Evolutionary conservation across 1,284 basidiomycete species (phyloP).

Genomic region (Fomitopsis pinicola): DNA sequence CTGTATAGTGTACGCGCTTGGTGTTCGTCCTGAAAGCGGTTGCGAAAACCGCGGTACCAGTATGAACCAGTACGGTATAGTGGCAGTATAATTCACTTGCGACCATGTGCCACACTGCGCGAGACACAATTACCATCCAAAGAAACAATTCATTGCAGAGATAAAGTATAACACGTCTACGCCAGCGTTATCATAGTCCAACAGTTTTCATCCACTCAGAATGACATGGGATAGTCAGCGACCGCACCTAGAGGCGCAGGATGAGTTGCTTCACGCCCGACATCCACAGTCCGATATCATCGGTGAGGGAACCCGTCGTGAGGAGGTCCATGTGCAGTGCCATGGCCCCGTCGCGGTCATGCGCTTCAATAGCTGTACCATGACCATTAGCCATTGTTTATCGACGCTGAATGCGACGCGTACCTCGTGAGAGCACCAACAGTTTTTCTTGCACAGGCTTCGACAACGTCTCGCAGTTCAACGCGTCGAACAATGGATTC

Average conservation of each 20-base stretch:
- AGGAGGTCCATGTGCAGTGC: conserved; percentile 79
- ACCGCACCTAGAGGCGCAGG: conserved; percentile 41
- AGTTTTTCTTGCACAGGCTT: conserved; percentile 67
- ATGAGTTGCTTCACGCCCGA: conserved; percentile 83
- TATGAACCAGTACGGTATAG: too few relatives aligned
- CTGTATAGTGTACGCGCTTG: too few relatives aligned
- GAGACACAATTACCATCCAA: not conserved
- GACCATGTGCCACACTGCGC: too few relatives aligned
- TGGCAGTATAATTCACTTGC: too few relatives aligned
- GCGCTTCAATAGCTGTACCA: conserved; percentile 63
- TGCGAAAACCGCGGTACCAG: too few relatives aligned
- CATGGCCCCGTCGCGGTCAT: conserved; percentile 67
- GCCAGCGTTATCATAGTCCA: not conserved
- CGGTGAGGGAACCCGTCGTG: conserved; percentile 69
- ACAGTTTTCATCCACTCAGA: not conserved
- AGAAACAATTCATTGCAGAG: not conserved
- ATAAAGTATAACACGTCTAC: not conserved
- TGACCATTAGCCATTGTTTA: conserved; percentile 3
- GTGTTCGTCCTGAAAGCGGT: too few relatives aligned
- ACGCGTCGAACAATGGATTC: conserved; percentile 83
- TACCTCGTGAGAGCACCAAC: conserved; percentile 64
- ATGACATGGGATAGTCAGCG: not conserved
- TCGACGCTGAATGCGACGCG: conserved; percentile 17
- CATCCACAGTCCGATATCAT: conserved; percentile 87
- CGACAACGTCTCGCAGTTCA: conserved; percentile 91